Percentiles rank a stretch among this genome's conserved stretches.
Conservation (phyloP, 1,284 basidiomycete species). For the Mycena citricolor region DNA sequence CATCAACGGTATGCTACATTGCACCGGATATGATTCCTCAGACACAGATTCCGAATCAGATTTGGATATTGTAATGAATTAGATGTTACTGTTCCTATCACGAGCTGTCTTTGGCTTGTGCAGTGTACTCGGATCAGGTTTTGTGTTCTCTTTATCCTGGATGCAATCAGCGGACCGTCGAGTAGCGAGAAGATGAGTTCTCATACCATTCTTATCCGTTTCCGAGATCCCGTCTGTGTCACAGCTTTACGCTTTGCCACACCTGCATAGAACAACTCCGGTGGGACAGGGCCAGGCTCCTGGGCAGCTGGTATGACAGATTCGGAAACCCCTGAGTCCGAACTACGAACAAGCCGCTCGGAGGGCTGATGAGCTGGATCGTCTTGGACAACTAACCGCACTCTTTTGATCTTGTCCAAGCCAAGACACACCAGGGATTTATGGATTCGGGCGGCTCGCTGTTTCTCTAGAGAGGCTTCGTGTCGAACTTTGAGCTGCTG, state of each 20-base stretch:
- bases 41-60: constrained; percentile 7
- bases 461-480: constrained; percentile 1
- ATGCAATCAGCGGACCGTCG: too few relatives aligned
- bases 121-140: not conserved
- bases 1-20: constrained; percentile 2
- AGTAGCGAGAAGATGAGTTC: too few relatives aligned
- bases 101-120: too few relatives aligned
- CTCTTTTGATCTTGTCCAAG: not conserved
- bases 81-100: constrained; percentile 1
- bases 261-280: too few relatives aligned
- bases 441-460: not conserved
- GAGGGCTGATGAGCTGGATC: too few relatives aligned
- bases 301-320: too few relatives aligned
- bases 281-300: too few relatives aligned
- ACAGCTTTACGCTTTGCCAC: too few relatives aligned
- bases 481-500: not conserved
- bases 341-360: too few relatives aligned
- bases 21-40: not conserved
- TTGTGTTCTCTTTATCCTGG: constrained; percentile 7
- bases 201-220: too few relatives aligned
- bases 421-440: not conserved
- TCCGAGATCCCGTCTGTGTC: too few relatives aligned
- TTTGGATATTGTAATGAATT: not conserved
- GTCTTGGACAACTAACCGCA: not conserved
- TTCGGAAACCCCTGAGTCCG: too few relatives aligned